Conservation (phyloP, 1,284 basidiomycete genomes). For the Tylopilus sp. region DNA sequence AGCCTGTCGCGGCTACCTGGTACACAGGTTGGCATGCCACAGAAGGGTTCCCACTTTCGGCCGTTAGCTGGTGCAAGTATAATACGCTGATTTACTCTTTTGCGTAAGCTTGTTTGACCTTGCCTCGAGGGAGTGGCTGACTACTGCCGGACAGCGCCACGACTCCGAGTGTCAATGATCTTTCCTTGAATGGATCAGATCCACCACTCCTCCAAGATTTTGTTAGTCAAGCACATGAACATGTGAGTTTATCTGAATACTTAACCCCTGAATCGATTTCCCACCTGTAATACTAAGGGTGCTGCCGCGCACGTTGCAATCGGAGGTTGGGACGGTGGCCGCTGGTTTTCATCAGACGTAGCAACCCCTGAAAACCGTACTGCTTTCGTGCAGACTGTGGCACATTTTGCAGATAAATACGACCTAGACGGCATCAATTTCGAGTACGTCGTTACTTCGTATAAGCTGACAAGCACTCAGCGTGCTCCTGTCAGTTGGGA, state of each 20-base stretch:
- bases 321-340: conserved; percentile 79
- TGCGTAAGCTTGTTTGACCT: conserved; percentile 12
- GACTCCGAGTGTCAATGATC: conserved; percentile 37
- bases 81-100: conserved; percentile 49
- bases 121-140: background rate
- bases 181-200: conserved; percentile 42
- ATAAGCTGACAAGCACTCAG: background rate
- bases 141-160: conserved; percentile 34
- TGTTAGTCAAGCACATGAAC: conserved; percentile 43
- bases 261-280: background rate
- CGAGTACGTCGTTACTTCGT: conserved; percentile 18
- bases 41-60: conserved; percentile 39
- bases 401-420: conserved; percentile 54
- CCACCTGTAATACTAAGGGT: conserved; percentile 32
- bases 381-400: conserved; percentile 64
- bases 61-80: conserved; percentile 48
- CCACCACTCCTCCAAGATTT: conserved; percentile 45
- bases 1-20: conserved; percentile 24
- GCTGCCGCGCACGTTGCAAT: conserved; percentile 71
- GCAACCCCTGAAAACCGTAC: conserved; percentile 55
- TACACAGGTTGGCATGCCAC: conserved; percentile 16
- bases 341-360: conserved; percentile 66
- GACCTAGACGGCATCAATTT: conserved; percentile 25
- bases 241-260: conserved; percentile 33
- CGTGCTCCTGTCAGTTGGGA: conserved; percentile 38